Evolutionary conservation across 208 protist species (phyloP), one percentile per base, ranked within the genome.

Genomic region (Wallacemonas rigidus): DNA sequence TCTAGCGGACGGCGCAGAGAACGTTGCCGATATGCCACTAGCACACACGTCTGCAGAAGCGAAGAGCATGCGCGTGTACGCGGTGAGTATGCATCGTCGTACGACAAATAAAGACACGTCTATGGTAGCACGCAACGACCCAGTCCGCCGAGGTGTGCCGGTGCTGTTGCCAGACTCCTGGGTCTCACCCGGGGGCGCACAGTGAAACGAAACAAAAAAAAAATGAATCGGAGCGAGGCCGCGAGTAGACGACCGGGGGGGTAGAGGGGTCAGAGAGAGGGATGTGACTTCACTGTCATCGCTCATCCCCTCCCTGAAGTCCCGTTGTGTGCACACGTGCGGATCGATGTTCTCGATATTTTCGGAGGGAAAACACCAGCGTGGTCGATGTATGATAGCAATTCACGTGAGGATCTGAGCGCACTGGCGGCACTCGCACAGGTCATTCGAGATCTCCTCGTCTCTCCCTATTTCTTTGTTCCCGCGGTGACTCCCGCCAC

Each of bases 31-130:
- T 6, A 50, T 38, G 6, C 56, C 56, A 2, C 17, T 62, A 43
- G 56, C 43, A 38, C 56, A 65, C 60, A 65, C 60, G 57, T 76
- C 86, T 5, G 62, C 80, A 3, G 79, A 88, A 60, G 74, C 83
- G 8, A 91, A 91, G 76, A 70, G 73, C 11, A 76, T 75, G 47
- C 79, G 86, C 2, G 70, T 91, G 56, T 91, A 91, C 60, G 75
- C 82, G 26, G 75, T 91, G 62, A 55, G 63, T 3, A 5, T 87
- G 57, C 74, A 56, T 12, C 40, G 57, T 39, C 26, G n/a, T 0
- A 58, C 83, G 38, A 74, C 56, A 38, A 80, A 81, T 44, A 67
- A 72, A n/a, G 80, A 86, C 61, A 75, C 79, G 2, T 64, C 75
- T 15, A 73, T 76, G 67, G 45, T 76, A 60, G 62, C 62, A 11